Evolutionary conservation across 2,329 filamentous ascomycete genomes (phyloP), one percentile per base, ranked within the genome.

Genomic region (Phaeosphaeriaceae sp.): DNA sequence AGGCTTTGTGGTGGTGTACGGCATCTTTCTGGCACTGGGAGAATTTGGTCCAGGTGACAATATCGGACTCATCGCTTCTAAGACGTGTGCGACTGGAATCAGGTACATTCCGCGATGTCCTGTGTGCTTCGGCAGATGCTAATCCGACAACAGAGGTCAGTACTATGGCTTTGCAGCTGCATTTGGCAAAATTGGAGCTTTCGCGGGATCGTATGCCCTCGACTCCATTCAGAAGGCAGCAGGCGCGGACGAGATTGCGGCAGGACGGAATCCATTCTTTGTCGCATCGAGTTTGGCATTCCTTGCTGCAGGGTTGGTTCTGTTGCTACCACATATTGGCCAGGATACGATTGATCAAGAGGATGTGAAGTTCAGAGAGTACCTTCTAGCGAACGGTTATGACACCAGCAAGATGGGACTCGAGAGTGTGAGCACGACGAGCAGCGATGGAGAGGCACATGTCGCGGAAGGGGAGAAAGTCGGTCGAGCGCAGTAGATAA

Each of bases 11-110:
- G 89, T 93, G 5, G 86, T 94, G 2, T 94, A 93, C 67, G 91
- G 86, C 17, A 83, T 95, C 62, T 95, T 95, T 80, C 81, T 92
- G 1, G 86, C 89, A 0, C 83, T 94, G 1, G 91, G 91, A 50
- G 92, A 95, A 76, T 79, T 96, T 42, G 93, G 93, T 0, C 92
- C 93, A 0, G 93, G 93, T 13, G 91, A 97, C 81, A 97, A 97
- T 76, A 96, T 97, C 66, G 93, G 93, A 2, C 84, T 97, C 0
- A 78, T 96, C 27, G 93, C 93, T 0, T 90, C 91, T 48, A 97
- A 97, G 82, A 93, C 91, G 1, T 93, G 89, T 69, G 92, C 93
- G 0, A 97, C 93, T 4, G 90, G 91, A 19, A 89, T 97, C n/a
- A 86, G 76, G 75, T 78, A 71, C 31, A 13, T 20, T 73, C 13